Conservation (phyloP, 2,329 filamentous ascomycete species). For the Aspergillus tanneri region DNA sequence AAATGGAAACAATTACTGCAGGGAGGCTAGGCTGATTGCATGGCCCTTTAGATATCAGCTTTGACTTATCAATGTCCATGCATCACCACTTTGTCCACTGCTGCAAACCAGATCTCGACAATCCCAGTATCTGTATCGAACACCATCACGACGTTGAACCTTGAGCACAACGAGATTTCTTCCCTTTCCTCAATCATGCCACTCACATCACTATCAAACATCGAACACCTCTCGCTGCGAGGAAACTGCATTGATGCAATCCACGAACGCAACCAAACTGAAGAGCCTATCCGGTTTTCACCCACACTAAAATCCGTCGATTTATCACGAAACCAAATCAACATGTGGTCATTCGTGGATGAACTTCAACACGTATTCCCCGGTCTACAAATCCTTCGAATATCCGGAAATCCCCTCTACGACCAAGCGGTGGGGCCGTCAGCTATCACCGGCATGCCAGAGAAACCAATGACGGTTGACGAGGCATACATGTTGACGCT, state of each 20-base stretch:
- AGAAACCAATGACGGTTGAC: constrained; percentile 56
- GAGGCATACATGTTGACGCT: constrained; percentile 88
- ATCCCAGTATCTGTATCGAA: constrained; percentile 31
- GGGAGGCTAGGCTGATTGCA: constrained; percentile 10
- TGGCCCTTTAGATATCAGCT: constrained; percentile 33
- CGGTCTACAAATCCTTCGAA: constrained; percentile 69
- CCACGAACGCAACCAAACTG: constrained; percentile 33
- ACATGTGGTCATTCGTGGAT: constrained; percentile 73
- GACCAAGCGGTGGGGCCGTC: constrained; percentile 44
- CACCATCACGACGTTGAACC: constrained; percentile 46
- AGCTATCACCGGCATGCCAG: constrained; percentile 41
- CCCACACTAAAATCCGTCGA: constrained; percentile 64
- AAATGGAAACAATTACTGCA: too few species aligned
- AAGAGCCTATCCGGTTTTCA: constrained; percentile 52
- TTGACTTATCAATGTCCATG: constrained; percentile 36
- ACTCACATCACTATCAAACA: constrained; percentile 54
- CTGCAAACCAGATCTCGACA: constrained; percentile 38
- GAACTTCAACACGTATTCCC: constrained; percentile 67
- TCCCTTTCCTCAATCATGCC: constrained; percentile 42
- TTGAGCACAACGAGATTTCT: constrained; percentile 50
- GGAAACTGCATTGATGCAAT: constrained; percentile 65
- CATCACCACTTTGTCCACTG: constrained; percentile 35
- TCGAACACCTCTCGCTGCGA: constrained; percentile 62
- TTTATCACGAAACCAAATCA: constrained; percentile 69
- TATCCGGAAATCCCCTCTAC: constrained; percentile 85